Conservation (phyloP, 495 filamentous ascomycete genomes). For the Massariosphaeria phaeospora region DNA sequence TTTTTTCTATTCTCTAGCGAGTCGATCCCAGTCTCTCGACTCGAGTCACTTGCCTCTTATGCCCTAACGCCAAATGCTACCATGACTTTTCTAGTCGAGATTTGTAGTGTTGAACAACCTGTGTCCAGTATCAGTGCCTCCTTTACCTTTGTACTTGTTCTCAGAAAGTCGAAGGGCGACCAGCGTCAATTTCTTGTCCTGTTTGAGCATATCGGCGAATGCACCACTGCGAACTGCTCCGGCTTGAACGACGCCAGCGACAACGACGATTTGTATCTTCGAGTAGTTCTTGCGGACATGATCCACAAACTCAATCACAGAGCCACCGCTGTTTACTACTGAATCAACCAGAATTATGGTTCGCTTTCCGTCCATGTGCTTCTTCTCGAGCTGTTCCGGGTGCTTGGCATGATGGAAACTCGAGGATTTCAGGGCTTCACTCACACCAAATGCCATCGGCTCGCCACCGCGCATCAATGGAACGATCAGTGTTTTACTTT, state of each 20-base stretch:
- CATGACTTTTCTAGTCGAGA: too few species aligned
- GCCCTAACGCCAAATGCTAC: too few species aligned
- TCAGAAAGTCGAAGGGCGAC: slow-evolving; percentile 53
- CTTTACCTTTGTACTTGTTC: slow-evolving; percentile 52
- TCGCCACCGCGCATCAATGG: slow-evolving; percentile 64
- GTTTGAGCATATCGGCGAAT: background rate
- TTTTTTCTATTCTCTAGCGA: too few species aligned
- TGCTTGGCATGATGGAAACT: slow-evolving; percentile 53
- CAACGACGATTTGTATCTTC: slow-evolving; percentile 50
- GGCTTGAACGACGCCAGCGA: slow-evolving; percentile 54
- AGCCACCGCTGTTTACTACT: slow-evolving; percentile 57
- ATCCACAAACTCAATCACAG: slow-evolving; percentile 50
- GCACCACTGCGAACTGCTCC: slow-evolving; percentile 32
- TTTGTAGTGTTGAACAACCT: slow-evolving; percentile 52
- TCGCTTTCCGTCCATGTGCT: slow-evolving; percentile 46
- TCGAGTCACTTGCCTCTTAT: too few species aligned
- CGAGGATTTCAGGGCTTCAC: slow-evolving; percentile 50
- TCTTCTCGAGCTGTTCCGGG: slow-evolving; percentile 44
- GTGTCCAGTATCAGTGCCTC: slow-evolving; percentile 55
- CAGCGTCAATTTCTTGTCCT: slow-evolving; percentile 38
- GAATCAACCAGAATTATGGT: slow-evolving; percentile 62
- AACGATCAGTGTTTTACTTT: slow-evolving; percentile 54
- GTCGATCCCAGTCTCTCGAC: too few species aligned
- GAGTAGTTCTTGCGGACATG: slow-evolving; percentile 46
- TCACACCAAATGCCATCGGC: slow-evolving; percentile 62